A percentile compares a stretch with the other conserved stretches of the same genome.
Conservation (phyloP, 1,284 basidiomycete genomes). For the Prillingera fragicola region DNA sequence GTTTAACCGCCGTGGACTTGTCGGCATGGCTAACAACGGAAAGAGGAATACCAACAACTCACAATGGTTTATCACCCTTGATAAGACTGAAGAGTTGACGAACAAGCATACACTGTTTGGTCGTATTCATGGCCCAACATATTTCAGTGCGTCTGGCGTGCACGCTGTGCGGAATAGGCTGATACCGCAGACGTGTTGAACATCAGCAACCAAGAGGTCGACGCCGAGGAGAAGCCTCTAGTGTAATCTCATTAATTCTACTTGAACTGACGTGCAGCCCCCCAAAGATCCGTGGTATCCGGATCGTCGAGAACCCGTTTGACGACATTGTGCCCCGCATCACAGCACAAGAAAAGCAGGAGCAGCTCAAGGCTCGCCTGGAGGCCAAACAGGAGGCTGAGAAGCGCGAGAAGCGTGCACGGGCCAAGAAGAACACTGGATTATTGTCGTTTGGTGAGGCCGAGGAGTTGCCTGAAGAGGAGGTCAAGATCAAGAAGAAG, state of each 20-base stretch:
- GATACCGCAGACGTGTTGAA: conserved; percentile 82
- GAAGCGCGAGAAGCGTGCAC: conserved; percentile 61
- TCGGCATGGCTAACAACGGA: conserved; percentile 91
- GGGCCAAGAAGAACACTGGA: conserved; percentile 81
- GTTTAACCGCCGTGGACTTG: conserved; percentile 63
- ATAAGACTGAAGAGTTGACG: conserved; percentile 79
- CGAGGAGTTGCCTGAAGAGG: conserved; percentile 58
- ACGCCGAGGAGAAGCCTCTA: conserved; percentile 71
- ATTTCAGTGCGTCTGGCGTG: conserved; percentile 65
- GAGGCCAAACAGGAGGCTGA: conserved; percentile 70
- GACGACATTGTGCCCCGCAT: conserved; percentile 93
- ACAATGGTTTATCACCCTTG: conserved; percentile 87
- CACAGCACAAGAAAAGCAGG: conserved; percentile 80
- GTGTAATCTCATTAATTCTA: conserved; percentile 54
- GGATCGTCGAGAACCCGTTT: conserved; percentile 88
- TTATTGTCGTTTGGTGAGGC: conserved; percentile 82
- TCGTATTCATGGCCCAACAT: conserved; percentile 57
- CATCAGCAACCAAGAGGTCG: conserved; percentile 82
- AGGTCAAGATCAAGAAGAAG: conserved; percentile 61
- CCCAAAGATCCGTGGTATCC: conserved; percentile 76
- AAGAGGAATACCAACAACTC: conserved; percentile 77
- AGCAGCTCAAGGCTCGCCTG: conserved; percentile 70
- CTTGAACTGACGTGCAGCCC: conserved; percentile 55
- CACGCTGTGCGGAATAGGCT: not conserved
- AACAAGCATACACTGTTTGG: conserved; percentile 86